These are phyloP conservation scores for Phytophthora syringae DNA, from an alignment of 352 stramenopile species.

Conservation along the genomic window DNA sequence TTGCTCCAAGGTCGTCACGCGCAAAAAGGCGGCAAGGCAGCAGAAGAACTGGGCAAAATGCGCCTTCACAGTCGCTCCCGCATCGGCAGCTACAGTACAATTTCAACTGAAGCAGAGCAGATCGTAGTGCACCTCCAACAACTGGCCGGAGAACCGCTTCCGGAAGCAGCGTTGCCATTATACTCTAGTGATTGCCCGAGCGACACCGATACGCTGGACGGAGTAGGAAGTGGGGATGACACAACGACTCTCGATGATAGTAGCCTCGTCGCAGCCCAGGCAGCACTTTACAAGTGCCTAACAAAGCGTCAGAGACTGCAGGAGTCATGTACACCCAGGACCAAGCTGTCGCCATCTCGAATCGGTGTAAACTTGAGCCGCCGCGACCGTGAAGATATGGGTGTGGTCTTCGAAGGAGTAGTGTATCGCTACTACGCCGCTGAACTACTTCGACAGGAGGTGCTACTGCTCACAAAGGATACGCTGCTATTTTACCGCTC, in stretches of 20 bases:
- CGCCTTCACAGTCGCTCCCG: slow-evolving; percentile 76
- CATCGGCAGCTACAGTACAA: slow-evolving; percentile 79
- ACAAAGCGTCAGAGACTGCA: slow-evolving; percentile 59
- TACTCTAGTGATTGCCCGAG: slow-evolving; percentile 33
- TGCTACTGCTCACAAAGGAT: slow-evolving; percentile 67
- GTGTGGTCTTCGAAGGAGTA: slow-evolving; percentile 69
- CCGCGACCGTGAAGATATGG: slow-evolving; percentile 60
- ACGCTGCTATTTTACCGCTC: slow-evolving; percentile 73
- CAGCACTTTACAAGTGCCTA: slow-evolving; percentile 68
- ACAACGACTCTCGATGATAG: slow-evolving; percentile 24
- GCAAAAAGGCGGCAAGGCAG: slow-evolving; percentile 19
- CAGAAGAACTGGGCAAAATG: slow-evolving; percentile 36
- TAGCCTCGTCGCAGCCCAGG: slow-evolving; percentile 46
- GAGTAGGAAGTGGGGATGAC: slow-evolving; percentile 8
- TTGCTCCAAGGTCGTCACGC: slow-evolving; percentile 44
- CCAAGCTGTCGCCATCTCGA: slow-evolving; percentile 50
- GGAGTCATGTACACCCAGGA: slow-evolving; percentile 42
- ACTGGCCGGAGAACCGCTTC: slow-evolving; percentile 25
- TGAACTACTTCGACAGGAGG: slow-evolving; percentile 73
- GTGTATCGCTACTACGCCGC: slow-evolving; percentile 74
- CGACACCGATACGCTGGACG: slow-evolving; percentile 30
- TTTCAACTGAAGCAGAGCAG: slow-evolving; percentile 56
- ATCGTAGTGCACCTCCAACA: slow-evolving; percentile 46
- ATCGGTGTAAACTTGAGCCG: slow-evolving; percentile 76
- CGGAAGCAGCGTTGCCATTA: slow-evolving; percentile 10